Evolutionary conservation across 805 yeast species (phyloP).

Genomic region (Candida ipomoeae): DNA sequence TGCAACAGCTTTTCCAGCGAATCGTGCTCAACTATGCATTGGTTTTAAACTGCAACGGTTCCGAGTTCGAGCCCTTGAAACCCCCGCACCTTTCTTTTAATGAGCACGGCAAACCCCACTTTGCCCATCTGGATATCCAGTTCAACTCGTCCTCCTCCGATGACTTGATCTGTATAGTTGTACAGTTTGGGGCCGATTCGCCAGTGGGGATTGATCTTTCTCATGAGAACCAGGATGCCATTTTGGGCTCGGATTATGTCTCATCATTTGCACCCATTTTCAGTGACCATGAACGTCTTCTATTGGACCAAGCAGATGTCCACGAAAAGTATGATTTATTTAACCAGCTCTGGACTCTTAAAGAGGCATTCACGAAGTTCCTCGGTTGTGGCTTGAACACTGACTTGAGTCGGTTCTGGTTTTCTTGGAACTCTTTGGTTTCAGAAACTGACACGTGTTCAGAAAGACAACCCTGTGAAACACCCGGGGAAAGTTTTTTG

Average conservation of each 20-base stretch:
- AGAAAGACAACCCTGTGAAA: neutral
- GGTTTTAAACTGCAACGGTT: slow-evolving; percentile 8
- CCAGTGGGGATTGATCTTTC: slow-evolving; percentile 39
- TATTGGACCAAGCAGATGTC: slow-evolving; percentile 20
- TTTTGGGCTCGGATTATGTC: slow-evolving; percentile 26
- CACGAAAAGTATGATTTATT: slow-evolving; percentile 30
- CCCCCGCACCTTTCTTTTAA: slow-evolving; percentile 29
- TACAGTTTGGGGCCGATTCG: slow-evolving; percentile 23
- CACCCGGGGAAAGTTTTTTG: neutral
- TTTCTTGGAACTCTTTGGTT: neutral
- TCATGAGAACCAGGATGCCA: slow-evolving; percentile 26
- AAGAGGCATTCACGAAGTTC: slow-evolving; percentile 70
- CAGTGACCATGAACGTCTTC: slow-evolving; percentile 26
- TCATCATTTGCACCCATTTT: slow-evolving; percentile 43
- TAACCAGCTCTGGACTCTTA: slow-evolving; percentile 71
- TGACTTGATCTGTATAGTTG: slow-evolving; percentile 43
- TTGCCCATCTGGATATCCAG: slow-evolving; percentile 25
- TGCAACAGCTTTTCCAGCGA: slow-evolving; percentile 44
- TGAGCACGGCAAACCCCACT: slow-evolving; percentile 55
- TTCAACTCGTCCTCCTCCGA: slow-evolving; percentile 64
- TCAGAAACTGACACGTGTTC: neutral
- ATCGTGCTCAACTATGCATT: slow-evolving; percentile 36
- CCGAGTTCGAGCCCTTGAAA: slow-evolving; percentile 15
- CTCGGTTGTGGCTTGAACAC: slow-evolving; percentile 52
- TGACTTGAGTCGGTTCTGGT: slow-evolving; percentile 13